Conservation (phyloP, 106 monocot genomes). For the Allium cepa region DNA sequence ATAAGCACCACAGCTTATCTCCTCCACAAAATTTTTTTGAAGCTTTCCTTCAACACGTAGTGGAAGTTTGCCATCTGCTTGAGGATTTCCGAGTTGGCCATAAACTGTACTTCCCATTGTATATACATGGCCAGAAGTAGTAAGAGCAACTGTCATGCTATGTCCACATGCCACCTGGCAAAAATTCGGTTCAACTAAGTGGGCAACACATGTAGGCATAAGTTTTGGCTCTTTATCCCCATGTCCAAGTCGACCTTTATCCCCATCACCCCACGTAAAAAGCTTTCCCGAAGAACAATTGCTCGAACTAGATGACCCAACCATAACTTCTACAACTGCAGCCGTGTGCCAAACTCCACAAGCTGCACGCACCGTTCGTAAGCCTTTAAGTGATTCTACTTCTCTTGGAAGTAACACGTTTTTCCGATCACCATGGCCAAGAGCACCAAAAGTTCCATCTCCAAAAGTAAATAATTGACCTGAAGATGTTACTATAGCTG, state of each 20-base stretch:
- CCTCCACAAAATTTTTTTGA: conserved; percentile 64
- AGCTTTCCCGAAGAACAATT: conserved; percentile 69
- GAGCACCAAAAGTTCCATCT: conserved; percentile 85
- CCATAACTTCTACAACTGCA: conserved; percentile 77
- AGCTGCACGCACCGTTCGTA: conserved; percentile 62
- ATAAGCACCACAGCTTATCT: conserved; percentile 75
- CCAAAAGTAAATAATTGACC: conserved; percentile 78
- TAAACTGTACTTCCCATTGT: conserved; percentile 76
- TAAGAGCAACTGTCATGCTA: conserved; percentile 70
- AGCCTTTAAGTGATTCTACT: conserved; percentile 64
- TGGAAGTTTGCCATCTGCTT: conserved; percentile 66
- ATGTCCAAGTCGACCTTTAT: conserved; percentile 72
- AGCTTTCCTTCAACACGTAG: conserved; percentile 64
- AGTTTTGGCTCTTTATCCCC: conserved; percentile 72
- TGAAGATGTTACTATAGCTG: conserved; percentile 67
- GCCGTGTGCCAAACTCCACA: conserved; percentile 91
- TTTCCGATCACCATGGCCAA: conserved; percentile 70
- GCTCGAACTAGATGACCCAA: conserved; percentile 54
- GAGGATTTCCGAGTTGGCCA: conserved; percentile 78
- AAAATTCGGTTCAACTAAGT: conserved; percentile 65
- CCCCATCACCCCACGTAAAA: conserved; percentile 88
- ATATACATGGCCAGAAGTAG: conserved; percentile 71
- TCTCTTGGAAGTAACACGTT: conserved; percentile 59
- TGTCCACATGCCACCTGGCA: conserved; percentile 83
- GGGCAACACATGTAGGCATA: conserved; percentile 72